Evolutionary conservation across 805 yeast genomes (phyloP), one percentile per base, ranked within the genome.

Genomic region (Metschnikowia kunwiensis): DNA sequence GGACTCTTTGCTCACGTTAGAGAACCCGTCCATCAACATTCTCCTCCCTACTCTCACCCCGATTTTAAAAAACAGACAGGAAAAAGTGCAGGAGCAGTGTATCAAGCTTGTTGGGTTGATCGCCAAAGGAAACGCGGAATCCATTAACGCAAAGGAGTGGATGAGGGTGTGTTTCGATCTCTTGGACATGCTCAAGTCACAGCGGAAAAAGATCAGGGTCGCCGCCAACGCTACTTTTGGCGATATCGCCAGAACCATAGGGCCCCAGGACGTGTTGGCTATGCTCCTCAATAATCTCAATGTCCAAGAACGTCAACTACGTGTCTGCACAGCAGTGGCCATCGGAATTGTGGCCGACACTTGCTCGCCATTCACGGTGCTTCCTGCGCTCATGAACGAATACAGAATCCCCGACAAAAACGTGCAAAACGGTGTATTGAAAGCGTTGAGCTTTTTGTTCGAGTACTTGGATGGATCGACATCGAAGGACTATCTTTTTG

Each of bases 251-350:
- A 77, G 76, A 44, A 95, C 95, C 0, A 82, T 93, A 32, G 99
- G 99, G 0, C 99, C 99, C 0, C 93, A 86, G 43, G 97, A 93
- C 57, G 95, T 93, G 4, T 60, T 93, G 14, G 89, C 82, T 1
- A 82, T 95, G 39, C 65, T 93, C 24, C 62, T 93, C 38, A 86
- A 85, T 50, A 91, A 91, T 50, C 66, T 93, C 47, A 74, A 86
- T 42, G 95, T 89, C 6, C 97, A 91, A 56, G 97, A 93, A 55
- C 84, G 99, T 54, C 99, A 93, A 62, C 70, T 86, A 27, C 81
- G 99, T 54, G 96, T 93, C 7, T 91, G 96, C 58, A 87, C 97
- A 0, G 96, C 98, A 5, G 97, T 93, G 26, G 99, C 99, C 0
- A 86, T 93, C 47, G 98, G 95, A 24, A 88, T 93, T 49, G 95